These are phyloP conservation scores for Cladosporium austrohemisphaericum DNA, from an alignment of 2,329 filamentous ascomycete genomes.

Conservation along the genomic window DNA sequence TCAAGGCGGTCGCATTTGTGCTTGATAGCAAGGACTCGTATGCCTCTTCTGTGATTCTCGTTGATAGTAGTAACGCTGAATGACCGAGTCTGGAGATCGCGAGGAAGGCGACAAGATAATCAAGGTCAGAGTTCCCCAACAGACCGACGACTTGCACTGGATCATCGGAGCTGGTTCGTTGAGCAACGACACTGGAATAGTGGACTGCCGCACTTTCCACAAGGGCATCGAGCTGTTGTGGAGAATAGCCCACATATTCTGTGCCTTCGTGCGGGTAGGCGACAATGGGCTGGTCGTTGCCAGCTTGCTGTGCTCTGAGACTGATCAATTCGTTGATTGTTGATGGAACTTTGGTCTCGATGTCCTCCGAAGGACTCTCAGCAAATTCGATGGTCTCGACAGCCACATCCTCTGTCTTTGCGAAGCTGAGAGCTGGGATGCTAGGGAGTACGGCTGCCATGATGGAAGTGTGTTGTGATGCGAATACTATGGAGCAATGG, in stretches of 20 bases:
- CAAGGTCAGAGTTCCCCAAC: slow-evolving; percentile 50
- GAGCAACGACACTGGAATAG: slow-evolving; percentile 20
- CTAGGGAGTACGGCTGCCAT: slow-evolving; percentile 5
- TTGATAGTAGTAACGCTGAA: slow-evolving; percentile 51
- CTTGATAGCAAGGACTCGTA: slow-evolving; percentile 45
- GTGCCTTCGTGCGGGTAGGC: slow-evolving; percentile 22
- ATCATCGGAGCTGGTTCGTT: slow-evolving; percentile 19
- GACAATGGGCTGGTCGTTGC: slow-evolving; percentile 20
- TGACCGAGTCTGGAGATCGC: slow-evolving; percentile 54
- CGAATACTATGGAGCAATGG: no score
- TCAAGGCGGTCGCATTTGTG: slow-evolving; percentile 31
- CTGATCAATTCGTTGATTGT: slow-evolving; percentile 23
- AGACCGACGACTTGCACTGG: slow-evolving; percentile 42
- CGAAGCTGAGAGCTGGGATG: neutral
- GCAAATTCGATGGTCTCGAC: slow-evolving; percentile 10
- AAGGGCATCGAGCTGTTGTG: slow-evolving; percentile 20
- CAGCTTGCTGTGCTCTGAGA: slow-evolving; percentile 17
- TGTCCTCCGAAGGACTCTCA: neutral
- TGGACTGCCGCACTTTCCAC: slow-evolving; percentile 21
- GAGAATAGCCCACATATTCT: slow-evolving; percentile 23
- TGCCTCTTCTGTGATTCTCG: slow-evolving; percentile 49
- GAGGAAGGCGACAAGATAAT: slow-evolving; percentile 51
- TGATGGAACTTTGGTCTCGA: slow-evolving; percentile 15
- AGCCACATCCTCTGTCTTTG: neutral
- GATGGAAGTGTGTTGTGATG: neutral